Evolutionary conservation across 306 rosid species (phyloP).

Genomic region (Prunus kanzakura): DNA sequence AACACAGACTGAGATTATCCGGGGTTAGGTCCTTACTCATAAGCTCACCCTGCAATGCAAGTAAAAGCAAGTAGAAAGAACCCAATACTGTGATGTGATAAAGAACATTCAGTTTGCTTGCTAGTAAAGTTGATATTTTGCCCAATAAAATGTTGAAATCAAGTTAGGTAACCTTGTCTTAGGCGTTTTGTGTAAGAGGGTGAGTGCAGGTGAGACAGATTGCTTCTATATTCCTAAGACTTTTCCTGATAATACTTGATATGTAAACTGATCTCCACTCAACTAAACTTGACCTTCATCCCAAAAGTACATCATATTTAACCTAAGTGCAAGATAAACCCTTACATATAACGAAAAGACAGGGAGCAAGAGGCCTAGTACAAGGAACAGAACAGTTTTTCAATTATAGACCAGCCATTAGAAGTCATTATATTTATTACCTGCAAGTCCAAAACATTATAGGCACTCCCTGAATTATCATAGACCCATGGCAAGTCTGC

Average conservation of each 20-base stretch:
- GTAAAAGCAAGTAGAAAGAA: slow-evolving; percentile 1
- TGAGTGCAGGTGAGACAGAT: neutral
- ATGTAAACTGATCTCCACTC: neutral
- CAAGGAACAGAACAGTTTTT: neutral
- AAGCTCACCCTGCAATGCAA: neutral
- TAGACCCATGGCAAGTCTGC: slow-evolving; percentile 60
- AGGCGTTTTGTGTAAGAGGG: neutral
- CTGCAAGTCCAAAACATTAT: slow-evolving; percentile 80
- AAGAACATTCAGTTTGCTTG: neutral
- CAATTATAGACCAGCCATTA: neutral
- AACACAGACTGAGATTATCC: neutral
- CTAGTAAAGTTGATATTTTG: neutral
- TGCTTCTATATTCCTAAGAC: neutral
- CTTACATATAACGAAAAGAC: neutral
- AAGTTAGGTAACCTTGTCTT: neutral
- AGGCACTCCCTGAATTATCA: slow-evolving; percentile 50
- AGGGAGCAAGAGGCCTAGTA: neutral
- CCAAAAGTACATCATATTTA: neutral
- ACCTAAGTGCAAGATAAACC: neutral
- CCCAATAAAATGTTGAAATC: neutral
- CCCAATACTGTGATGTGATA: neutral
- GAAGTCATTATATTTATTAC: slow-evolving; percentile 34
- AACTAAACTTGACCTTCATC: neutral
- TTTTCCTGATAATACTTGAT: too few species aligned
- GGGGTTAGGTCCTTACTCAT: neutral